Conservation (phyloP, 441 rosid genomes). For the Mallotus japonicus region DNA sequence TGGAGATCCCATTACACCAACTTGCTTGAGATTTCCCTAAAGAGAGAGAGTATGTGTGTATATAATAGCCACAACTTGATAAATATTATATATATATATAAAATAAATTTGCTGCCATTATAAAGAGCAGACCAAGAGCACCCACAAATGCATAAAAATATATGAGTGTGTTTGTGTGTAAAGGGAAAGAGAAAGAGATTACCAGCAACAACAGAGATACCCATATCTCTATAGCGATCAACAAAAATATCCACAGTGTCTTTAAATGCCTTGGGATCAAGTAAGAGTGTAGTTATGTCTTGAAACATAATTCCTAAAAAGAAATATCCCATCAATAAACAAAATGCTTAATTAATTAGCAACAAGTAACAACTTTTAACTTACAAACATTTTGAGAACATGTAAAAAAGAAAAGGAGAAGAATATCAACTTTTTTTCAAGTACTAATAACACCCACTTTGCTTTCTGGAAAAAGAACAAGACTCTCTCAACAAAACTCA, state of each 20-base stretch:
- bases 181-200: constrained; percentile 15
- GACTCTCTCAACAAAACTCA: too few species aligned
- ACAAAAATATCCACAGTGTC: constrained; percentile 90
- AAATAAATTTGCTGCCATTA: not conserved
- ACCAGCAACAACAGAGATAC: constrained; percentile 91
- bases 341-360: not conserved
- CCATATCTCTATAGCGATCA: constrained; percentile 91
- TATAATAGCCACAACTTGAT: not conserved
- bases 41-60: not conserved
- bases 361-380: too few species aligned
- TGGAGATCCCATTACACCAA: constrained; percentile 9
- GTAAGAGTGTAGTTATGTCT: constrained; percentile 80
- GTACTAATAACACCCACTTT: too few species aligned
- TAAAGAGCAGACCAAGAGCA: not conserved
- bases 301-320: constrained; percentile 91
- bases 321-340: not conserved
- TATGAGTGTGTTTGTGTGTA: not conserved
- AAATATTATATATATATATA: not conserved
- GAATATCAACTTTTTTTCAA: too few species aligned
- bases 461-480: too few species aligned
- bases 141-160: not conserved
- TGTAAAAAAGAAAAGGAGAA: too few species aligned
- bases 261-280: constrained; percentile 88
- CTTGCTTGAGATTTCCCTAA: not conserved
- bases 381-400: too few species aligned